Conservation (phyloP, 306 rosid genomes). For the Purshia tridentata region DNA sequence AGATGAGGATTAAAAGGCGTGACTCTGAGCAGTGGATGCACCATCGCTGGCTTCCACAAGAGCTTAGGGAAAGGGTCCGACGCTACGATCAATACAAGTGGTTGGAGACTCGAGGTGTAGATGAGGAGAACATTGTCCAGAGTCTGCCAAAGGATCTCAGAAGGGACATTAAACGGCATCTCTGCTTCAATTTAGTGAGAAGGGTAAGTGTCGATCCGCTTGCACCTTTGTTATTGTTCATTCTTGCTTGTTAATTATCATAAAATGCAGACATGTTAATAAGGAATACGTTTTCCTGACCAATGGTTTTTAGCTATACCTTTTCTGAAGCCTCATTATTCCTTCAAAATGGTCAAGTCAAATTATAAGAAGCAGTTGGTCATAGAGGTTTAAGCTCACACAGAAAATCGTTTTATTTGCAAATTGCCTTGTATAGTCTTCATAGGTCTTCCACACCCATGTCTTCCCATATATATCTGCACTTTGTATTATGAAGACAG, state of each 20-base stretch:
- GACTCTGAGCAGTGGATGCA: constrained; percentile 71
- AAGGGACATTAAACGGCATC: constrained; percentile 58
- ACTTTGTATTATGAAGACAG: neutral
- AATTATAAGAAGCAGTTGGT: neutral
- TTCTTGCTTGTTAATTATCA: neutral
- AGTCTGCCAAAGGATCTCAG: constrained; percentile 58
- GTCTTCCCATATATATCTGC: neutral
- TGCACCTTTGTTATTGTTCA: neutral
- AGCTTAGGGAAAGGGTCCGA: constrained; percentile 49
- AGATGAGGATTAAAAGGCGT: constrained; percentile 58
- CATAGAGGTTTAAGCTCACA: neutral
- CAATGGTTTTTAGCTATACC: neutral
- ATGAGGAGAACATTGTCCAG: constrained; percentile 53
- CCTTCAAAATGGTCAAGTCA: neutral
- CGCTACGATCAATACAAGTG: constrained; percentile 60
- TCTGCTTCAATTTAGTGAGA: constrained; percentile 74
- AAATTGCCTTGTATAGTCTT: neutral
- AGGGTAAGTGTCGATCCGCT: constrained; percentile 57
- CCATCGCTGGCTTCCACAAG: constrained; percentile 58
- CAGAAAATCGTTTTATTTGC: too few relatives aligned
- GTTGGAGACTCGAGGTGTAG: constrained; percentile 59
- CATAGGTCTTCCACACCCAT: too few relatives aligned
- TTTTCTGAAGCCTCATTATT: neutral
- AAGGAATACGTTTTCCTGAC: too few relatives aligned
- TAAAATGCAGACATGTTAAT: too few relatives aligned